Evolutionary conservation across 2,329 filamentous ascomycete genomes (phyloP).

Genomic region (Paramyrothecium roridum): DNA sequence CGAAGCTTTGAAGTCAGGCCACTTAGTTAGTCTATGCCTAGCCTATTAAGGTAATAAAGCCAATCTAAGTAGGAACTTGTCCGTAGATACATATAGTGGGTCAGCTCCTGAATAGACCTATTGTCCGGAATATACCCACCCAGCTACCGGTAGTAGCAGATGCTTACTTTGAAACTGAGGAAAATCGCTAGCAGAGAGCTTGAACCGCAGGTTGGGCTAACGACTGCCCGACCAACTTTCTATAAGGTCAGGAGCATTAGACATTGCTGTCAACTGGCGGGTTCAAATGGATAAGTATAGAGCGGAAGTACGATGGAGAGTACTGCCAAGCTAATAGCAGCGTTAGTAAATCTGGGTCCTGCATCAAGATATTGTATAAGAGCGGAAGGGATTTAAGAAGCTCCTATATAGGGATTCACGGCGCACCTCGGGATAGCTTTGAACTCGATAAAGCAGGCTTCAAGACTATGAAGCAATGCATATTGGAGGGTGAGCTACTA

Average conservation of each 20-base stretch:
- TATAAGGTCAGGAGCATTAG: not conserved
- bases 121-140: not conserved
- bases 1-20: no score
- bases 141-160: not conserved
- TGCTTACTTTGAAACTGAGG: not conserved
- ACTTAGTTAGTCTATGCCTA: no score
- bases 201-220: not conserved
- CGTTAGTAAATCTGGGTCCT: not conserved
- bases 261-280: not conserved
- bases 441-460: slow-evolving; percentile 54
- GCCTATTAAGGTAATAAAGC: no score
- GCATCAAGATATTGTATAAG: slow-evolving; percentile 2
- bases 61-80: no score
- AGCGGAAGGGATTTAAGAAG: slow-evolving; percentile 3
- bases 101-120: no score
- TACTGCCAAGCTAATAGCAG: not conserved
- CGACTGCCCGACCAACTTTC: not conserved
- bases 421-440: slow-evolving; percentile 57
- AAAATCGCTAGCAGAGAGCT: not conserved
- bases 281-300: not conserved
- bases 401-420: slow-evolving; percentile 2
- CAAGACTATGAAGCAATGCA: slow-evolving; percentile 58
- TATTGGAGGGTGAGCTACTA: slow-evolving; percentile 73
- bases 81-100: no score
- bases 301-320: slow-evolving; percentile 1